Base-by-base conservation (phyloP, 768 basidiomycete genomes). In the Termitomyces sp. region DNA sequence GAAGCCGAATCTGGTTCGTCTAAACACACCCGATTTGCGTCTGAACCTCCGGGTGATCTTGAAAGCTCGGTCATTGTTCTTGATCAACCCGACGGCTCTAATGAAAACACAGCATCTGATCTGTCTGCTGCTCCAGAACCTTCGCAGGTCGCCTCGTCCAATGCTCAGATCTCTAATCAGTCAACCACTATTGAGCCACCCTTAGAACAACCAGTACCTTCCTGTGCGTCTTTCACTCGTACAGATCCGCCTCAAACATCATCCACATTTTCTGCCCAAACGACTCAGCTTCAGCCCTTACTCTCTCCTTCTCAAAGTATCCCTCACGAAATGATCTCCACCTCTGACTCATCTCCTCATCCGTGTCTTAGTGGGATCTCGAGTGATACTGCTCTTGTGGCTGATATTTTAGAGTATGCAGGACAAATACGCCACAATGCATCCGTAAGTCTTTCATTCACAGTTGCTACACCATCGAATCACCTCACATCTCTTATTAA, bases 301-400 rank as follows among this genome's bases (percentile, higher is more conserved):
- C 23, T 29, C 4, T n/a, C 35, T 27, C 17, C 11, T 27, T 40
- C 50, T 5, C 17, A 19, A 16, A 14, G 23, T 21, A 25, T 42
- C 45, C 7, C 37, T 19, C 29, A 21, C 21, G n/a, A 47, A 14
- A 1, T 14, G 2, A 25, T 34, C 27, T 31, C 23, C 16, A 16
- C 6, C 2, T 38, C 46, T 40, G n/a, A 17, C 37, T 48, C 4
- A 25, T 17, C 41, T 5, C 32, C 53, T 42, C 34, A 34, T 38
- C 21, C 42, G 31, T 35, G 52, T 11, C 16, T 34, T 9, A 49
- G 27, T 21, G 29, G 54, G 17, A 47, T 52, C 43, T 55, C 61
- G n/a, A 66, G 63, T 50, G 62, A 66, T 49, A 61, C 63, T 23
- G 47, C 52, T 31, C 58, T 62, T 14, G 45, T 59, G 46, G 50